Evolutionary conservation across 805 yeast species (phyloP), one percentile per base, ranked within the genome.

Genomic region (Wickerhamiella vanderwaltii): DNA sequence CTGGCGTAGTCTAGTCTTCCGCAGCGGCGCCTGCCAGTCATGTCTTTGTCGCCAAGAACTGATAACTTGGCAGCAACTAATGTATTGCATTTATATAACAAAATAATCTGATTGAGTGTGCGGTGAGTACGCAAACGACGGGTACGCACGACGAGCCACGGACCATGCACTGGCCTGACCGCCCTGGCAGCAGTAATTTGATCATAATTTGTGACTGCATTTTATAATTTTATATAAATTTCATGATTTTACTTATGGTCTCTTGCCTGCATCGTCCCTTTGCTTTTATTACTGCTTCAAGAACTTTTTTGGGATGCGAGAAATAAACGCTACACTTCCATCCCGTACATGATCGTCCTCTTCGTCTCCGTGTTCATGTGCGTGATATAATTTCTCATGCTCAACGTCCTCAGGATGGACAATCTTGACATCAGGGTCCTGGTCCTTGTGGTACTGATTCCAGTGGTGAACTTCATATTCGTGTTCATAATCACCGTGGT

Each of bases 401-500:
- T 84, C 95, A 6, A 81, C 72, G 57, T 86, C 96, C 57, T 86
- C 96, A 48, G 78, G 79, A 57, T 86, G 96, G 40, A 82, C 79
- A 18, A 73, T 63, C 51, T 70, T 68, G 20, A 86, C 85, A 41
- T 83, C 86, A 1, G 95, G 95, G 58, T 86, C 96, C 43, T 68
- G 62, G 49, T 82, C 58, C n/a, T 57, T 51, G 47, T 63, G 67
- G 44, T 48, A 59, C 61, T 85, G 67, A 46, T 77, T 72, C 96
- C 96, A 88, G 59, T 87, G 97, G 59, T 87, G 96, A 44, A 83
- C 77, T 58, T 88, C 96, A 57, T 87, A 88, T 58, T 87, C 96
- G 51, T 75, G 71, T 60, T 87, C 97, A 55, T 86, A 88, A 62
- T 84, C 95, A 26, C 86, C 79, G 62, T 87, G 95, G 56, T 87